Conservation (phyloP, 1,139 yeast genomes). For the Yamadazyma atlantica region DNA sequence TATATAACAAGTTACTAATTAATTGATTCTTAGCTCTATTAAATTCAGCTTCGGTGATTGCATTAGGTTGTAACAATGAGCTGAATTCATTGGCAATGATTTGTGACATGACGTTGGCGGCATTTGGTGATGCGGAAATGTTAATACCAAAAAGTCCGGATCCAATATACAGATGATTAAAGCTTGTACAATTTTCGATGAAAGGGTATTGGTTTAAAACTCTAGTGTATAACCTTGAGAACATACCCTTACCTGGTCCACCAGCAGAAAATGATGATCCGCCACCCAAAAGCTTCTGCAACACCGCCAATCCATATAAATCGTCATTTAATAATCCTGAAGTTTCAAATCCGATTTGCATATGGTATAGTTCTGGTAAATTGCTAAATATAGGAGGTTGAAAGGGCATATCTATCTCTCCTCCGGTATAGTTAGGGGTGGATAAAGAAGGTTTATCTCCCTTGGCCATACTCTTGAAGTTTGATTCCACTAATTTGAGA, state of each 20-base stretch:
- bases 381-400: conserved; percentile 68
- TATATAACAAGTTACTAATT: conserved; percentile 87
- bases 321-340: conserved; percentile 82
- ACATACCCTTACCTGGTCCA: conserved; percentile 99
- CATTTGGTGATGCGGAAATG: conserved; percentile 80
- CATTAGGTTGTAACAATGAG: conserved; percentile 56
- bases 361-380: conserved; percentile 79
- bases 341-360: conserved; percentile 89
- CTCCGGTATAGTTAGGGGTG: conserved; percentile 74
- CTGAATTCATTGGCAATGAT: conserved; percentile 76
- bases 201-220: conserved; percentile 90
- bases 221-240: conserved; percentile 86
- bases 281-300: conserved; percentile 93
- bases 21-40: conserved; percentile 89
- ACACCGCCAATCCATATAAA: conserved; percentile 84
- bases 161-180: conserved; percentile 88
- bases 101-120: conserved; percentile 81
- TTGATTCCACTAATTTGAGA: conserved; percentile 56
- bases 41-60: conserved; percentile 70
- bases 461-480: conserved; percentile 41
- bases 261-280: conserved; percentile 99
- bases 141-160: conserved; percentile 92
- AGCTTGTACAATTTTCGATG: conserved; percentile 84
- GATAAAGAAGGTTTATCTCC: conserved; percentile 22
- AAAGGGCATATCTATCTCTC: conserved; percentile 68